phyloP scores from a whole-genome alignment of 2,329 filamentous ascomycete species.

The Mollisiaceae sp. region DNA sequence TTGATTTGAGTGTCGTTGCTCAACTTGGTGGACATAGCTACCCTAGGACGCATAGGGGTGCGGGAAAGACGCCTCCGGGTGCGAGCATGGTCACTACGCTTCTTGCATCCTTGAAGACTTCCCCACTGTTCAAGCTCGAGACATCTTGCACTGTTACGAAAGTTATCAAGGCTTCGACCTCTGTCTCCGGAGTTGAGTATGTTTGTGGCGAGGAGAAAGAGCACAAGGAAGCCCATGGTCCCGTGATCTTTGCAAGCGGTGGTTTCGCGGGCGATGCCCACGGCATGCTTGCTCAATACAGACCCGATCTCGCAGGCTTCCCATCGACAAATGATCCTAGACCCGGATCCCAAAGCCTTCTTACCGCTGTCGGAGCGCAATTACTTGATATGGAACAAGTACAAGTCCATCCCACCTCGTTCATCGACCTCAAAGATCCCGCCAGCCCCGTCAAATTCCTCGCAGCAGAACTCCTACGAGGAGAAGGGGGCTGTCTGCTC shows the following conservation, averaged over 20 bases:
- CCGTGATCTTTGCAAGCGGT: slow-evolving; percentile 64
- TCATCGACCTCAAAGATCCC: slow-evolving; percentile 58
- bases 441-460: slow-evolving; percentile 61
- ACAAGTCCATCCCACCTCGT: slow-evolving; percentile 69
- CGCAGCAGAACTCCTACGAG: slow-evolving; percentile 65
- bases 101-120: slow-evolving; percentile 55
- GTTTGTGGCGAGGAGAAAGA: slow-evolving; percentile 23
- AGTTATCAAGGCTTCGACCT: slow-evolving; percentile 46
- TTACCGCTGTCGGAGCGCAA: slow-evolving; percentile 47
- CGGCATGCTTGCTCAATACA: slow-evolving; percentile 59
- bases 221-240: slow-evolving; percentile 48
- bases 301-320: slow-evolving; percentile 62
- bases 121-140: slow-evolving; percentile 56
- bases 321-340: slow-evolving; percentile 68
- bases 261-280: slow-evolving; percentile 67
- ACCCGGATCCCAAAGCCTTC: slow-evolving; percentile 56
- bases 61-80: slow-evolving; percentile 60
- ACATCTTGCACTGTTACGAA: slow-evolving; percentile 59
- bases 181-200: slow-evolving; percentile 60
- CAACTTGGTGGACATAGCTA: slow-evolving; percentile 63
- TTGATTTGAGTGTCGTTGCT: slow-evolving; percentile 63
- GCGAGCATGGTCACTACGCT: slow-evolving; percentile 62
- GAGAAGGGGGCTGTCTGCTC: slow-evolving; percentile 65
- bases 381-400: slow-evolving; percentile 55
- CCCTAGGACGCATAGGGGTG: slow-evolving; percentile 62